phyloP scores from a whole-genome alignment of 78 protist species.

The Mastigamoeba balamuthi region DNA sequence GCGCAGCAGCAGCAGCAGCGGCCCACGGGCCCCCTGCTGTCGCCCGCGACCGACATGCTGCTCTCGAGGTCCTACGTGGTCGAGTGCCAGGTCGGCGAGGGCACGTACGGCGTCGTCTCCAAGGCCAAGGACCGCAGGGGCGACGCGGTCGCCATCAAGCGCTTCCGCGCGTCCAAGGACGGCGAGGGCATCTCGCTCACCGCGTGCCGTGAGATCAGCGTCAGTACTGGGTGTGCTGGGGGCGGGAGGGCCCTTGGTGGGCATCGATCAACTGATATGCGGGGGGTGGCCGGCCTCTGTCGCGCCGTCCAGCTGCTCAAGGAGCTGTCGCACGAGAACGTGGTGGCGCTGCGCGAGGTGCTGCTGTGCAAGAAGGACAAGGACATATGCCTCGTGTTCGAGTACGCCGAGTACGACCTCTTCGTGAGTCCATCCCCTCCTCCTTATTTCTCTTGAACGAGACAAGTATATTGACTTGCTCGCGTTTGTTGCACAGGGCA shows the following conservation, averaged over 20 bases:
- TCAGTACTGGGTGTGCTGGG: too few species aligned
- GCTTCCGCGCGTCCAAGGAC: slow-evolving; percentile 38
- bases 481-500: neutral
- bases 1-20: too few species aligned
- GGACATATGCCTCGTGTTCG: slow-evolving; percentile 35
- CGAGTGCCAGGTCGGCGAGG: slow-evolving; percentile 41
- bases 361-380: neutral
- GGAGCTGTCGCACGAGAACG: slow-evolving; percentile 54
- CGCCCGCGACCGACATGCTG: too few species aligned
- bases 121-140: slow-evolving; percentile 36
- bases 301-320: slow-evolving; percentile 24
- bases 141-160: slow-evolving; percentile 39
- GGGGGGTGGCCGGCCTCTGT: too few species aligned
- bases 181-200: slow-evolving; percentile 60
- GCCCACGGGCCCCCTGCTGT: too few species aligned
- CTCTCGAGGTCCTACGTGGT: slow-evolving; percentile 6
- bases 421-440: slow-evolving; percentile 9
- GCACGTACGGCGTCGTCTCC: slow-evolving; percentile 62
- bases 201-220: slow-evolving; percentile 51
- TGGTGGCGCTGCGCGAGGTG: slow-evolving; percentile 35
- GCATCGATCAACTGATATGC: neutral
- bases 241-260: too few species aligned
- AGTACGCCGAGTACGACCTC: slow-evolving; percentile 74
- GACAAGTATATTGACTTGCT: neutral
- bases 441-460: neutral